Evolutionary conservation across 768 basidiomycete genomes (phyloP).

Genomic region (Candolleomyces efflorescens): DNA sequence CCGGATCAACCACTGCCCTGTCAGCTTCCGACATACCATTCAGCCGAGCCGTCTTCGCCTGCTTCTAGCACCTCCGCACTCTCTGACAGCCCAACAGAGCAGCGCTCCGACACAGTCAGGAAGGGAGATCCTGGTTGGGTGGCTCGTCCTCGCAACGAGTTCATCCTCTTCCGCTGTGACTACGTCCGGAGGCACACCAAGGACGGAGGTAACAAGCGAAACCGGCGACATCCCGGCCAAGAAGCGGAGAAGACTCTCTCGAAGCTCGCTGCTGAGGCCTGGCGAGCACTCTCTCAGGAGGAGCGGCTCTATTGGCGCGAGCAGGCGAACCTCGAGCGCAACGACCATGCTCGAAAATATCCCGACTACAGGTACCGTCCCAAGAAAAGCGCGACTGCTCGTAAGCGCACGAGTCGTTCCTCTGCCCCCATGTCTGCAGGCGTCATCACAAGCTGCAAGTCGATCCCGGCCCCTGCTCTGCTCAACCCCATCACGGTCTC

Average conservation of each 20-base stretch:
- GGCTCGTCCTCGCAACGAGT: slow-evolving; percentile 64
- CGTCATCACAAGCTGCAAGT: neutral
- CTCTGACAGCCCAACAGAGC: slow-evolving; percentile 15
- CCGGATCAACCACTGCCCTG: slow-evolving; percentile 10
- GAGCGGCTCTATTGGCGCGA: slow-evolving; percentile 47
- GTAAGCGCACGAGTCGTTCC: slow-evolving; percentile 21
- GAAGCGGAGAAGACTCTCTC: slow-evolving; percentile 55
- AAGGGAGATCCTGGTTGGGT: slow-evolving; percentile 53
- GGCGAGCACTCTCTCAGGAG: slow-evolving; percentile 51
- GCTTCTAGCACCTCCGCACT: slow-evolving; percentile 9
- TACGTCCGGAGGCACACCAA: slow-evolving; percentile 46
- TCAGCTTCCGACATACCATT: slow-evolving; percentile 20
- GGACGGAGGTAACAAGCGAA: slow-evolving; percentile 26
- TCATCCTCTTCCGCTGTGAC: slow-evolving; percentile 71
- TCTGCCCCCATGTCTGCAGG: slow-evolving; percentile 11
- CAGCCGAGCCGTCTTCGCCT: slow-evolving; percentile 12
- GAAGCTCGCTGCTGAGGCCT: slow-evolving; percentile 74
- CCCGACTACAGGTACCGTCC: slow-evolving; percentile 67
- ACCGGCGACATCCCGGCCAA: slow-evolving; percentile 29
- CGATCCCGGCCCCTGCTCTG: slow-evolving; percentile 6
- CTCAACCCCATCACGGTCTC: slow-evolving; percentile 15
- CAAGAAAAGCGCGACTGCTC: slow-evolving; percentile 30
- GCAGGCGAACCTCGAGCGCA: slow-evolving; percentile 52
- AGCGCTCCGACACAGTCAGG: slow-evolving; percentile 10
- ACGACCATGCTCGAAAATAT: slow-evolving; percentile 51